A percentile compares a stretch with the other conserved stretches of the same genome.
These are phyloP conservation scores for Tetrahymena malaccensis DNA, from an alignment of 73 alveolate species.

Conservation along the genomic window DNA sequence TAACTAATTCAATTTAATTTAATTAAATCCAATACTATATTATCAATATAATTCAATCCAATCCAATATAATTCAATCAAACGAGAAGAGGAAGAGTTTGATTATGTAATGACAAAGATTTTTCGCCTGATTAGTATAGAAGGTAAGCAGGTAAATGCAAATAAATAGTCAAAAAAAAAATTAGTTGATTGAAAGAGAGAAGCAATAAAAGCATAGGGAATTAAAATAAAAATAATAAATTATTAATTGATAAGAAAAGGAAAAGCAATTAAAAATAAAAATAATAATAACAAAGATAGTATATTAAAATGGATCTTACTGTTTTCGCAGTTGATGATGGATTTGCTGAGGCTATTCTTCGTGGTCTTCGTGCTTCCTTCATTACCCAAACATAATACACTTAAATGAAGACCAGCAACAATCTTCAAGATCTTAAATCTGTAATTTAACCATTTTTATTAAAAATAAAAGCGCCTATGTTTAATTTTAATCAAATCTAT, in stretches of 20 bases:
- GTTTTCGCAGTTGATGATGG: slow-evolving; percentile 95
- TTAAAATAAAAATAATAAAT: neutral
- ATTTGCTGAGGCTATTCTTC: slow-evolving; percentile 90
- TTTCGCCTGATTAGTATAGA: neutral
- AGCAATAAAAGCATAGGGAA: neutral
- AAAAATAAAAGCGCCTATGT: neutral
- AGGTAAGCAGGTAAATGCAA: neutral
- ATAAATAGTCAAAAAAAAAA: neutral
- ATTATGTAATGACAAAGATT: neutral
- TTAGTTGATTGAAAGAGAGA: neutral
- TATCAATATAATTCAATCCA: neutral
- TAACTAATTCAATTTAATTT: too few species aligned
- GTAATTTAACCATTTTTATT: neutral
- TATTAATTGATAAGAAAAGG: neutral
- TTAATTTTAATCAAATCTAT: neutral
- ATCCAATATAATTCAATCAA: neutral
- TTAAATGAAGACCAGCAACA: slow-evolving; percentile 75
- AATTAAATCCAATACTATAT: too few species aligned
- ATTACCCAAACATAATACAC: slow-evolving; percentile 85
- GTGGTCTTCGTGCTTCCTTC: slow-evolving; percentile 94
- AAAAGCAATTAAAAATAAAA: neutral
- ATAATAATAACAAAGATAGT: neutral
- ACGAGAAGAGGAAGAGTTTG: neutral
- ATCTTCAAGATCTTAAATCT: slow-evolving; percentile 36
- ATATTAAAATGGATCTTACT: slow-evolving; percentile 63